Base-by-base conservation (phyloP, 1,284 basidiomycete species). In the Uromyces viciae-fabae region DNA sequence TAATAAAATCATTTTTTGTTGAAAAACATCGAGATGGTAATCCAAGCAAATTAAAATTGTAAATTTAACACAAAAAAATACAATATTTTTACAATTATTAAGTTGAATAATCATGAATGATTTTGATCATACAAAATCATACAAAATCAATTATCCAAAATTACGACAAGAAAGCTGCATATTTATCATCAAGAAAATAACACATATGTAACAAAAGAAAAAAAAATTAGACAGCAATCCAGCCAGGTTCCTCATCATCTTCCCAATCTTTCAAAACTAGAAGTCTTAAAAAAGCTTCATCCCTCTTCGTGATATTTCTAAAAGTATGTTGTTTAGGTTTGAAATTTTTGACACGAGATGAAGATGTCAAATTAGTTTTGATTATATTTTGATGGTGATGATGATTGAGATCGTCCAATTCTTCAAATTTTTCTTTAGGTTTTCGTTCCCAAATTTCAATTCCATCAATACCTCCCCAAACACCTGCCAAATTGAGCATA, bases 391-490 rank as follows among this genome's bases (percentile, higher is more conserved):
- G n/a, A n/a, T n/a, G n/a, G n/a, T n/a, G n/a, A n/a, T n/a, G n/a
- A n/a, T n/a, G 58, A 52, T 52, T 28, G 11, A 17, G 14, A 15
- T 25, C 9, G n/a, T 60, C 54, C 22, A 31, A 43, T 19, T 75
- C 73, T 38, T 43, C 56, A 58, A 15, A 15, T 36, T 40, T 8
- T 0, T 43, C 40, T n/a, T 40, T 33, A n/a, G 17, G 17, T 56
- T 40, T 43, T 69, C 49, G 43, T 40, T 75, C 73, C 19, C 42
- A 43, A 25, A 80, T 19, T 36, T 80, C 68, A 19, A 80, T 72
- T 60, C 77, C 77, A 49, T 80, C 77, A n/a, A 80, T 80, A 9
- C 66, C 52, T 60, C 77, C 77, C 66, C 66, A 80, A 4, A 80
- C 49, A 33, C 77, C 77, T 36, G 77, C 66, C 36, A 80, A 43